These are phyloP conservation scores for Paramecium caudatum DNA, from an alignment of 73 alveolate species.

Conservation along the genomic window DNA sequence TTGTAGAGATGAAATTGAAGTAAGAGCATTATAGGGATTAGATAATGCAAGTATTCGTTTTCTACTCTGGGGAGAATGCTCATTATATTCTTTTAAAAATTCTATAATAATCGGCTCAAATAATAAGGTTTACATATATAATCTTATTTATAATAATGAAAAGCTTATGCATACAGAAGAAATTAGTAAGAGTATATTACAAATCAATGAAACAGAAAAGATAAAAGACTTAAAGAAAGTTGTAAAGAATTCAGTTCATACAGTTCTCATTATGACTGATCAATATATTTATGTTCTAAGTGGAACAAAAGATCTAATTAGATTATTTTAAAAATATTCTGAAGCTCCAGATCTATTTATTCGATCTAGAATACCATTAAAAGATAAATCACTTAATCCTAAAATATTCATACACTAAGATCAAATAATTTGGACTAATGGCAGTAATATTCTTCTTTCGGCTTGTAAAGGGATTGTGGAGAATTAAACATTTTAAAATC, in stretches of 20 bases:
- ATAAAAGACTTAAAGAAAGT: not conserved
- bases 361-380: not conserved
- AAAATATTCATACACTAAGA: not conserved
- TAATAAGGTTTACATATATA: not conserved
- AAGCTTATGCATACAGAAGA: not conserved
- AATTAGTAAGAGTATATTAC: not conserved
- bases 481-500: not conserved
- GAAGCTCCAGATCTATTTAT: not conserved
- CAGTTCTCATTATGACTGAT: not conserved
- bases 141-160: not conserved
- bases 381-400: not conserved
- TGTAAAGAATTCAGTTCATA: not conserved
- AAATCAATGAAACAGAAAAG: not conserved
- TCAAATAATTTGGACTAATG: slow-evolving; percentile 27
- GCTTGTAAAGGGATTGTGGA: not conserved
- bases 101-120: not conserved
- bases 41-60: not conserved
- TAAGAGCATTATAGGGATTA: not conserved
- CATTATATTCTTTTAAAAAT: not conserved
- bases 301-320: not conserved
- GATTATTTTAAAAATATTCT: not conserved
- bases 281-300: not conserved
- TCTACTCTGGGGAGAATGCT: not conserved
- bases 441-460: not conserved
- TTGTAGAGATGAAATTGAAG: not conserved